Conservation (phyloP, 306 rosid species). For the Castanospermum australe region DNA sequence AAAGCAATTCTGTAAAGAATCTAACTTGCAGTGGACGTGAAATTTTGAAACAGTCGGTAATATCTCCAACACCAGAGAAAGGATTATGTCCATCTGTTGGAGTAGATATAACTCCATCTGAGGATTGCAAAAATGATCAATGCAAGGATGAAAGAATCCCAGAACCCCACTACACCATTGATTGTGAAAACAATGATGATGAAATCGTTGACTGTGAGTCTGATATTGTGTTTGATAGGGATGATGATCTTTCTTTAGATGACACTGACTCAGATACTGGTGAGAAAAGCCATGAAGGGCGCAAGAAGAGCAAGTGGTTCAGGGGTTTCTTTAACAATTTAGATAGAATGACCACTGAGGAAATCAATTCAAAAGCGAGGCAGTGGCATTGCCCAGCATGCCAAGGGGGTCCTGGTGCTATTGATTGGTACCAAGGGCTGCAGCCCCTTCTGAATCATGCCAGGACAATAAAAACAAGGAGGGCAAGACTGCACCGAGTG, state of each 20-base stretch:
- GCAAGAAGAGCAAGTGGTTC: slow-evolving; percentile 51
- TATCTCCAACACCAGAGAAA: not conserved
- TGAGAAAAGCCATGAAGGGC: slow-evolving; percentile 32
- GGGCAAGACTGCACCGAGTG: slow-evolving; percentile 46
- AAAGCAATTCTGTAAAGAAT: not conserved
- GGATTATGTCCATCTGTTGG: slow-evolving; percentile 7
- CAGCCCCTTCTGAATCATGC: slow-evolving; percentile 54
- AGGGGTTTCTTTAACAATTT: slow-evolving; percentile 37
- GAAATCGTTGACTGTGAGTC: slow-evolving; percentile 31
- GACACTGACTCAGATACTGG: slow-evolving; percentile 40
- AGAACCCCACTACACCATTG: not conserved
- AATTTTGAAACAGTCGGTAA: not conserved
- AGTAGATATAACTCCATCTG: not conserved
- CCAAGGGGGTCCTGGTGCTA: slow-evolving; percentile 50
- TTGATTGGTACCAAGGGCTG: slow-evolving; percentile 59
- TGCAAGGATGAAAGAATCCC: not conserved
- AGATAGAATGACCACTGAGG: slow-evolving; percentile 26
- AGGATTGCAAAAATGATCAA: not conserved
- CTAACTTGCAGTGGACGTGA: not conserved
- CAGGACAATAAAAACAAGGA: slow-evolving; percentile 39
- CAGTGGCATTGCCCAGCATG: slow-evolving; percentile 64
- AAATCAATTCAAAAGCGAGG: slow-evolving; percentile 28
- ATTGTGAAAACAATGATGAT: not conserved
- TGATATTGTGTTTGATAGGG: slow-evolving; percentile 39
- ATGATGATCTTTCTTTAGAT: slow-evolving; percentile 42